Conservation (phyloP, 192 early-diverging fungal species). For the Coemansia sp. region DNA sequence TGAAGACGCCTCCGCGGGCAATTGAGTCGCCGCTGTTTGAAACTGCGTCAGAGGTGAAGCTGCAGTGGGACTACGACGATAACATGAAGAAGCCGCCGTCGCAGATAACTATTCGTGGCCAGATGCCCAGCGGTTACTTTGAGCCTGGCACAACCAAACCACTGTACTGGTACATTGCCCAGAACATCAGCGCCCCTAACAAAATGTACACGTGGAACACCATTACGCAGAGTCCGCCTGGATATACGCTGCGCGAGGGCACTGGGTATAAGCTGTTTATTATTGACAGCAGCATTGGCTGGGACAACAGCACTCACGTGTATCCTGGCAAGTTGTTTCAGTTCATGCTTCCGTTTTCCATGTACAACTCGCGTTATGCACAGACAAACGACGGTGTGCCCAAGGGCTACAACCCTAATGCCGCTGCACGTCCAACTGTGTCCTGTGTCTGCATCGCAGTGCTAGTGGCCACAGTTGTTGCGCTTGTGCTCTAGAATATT, state of each 20-base stretch:
- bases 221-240: conserved; percentile 50
- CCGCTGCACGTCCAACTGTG: conserved; percentile 21
- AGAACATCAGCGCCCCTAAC: conserved; percentile 35
- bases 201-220: conserved; percentile 51
- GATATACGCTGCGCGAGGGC: conserved; percentile 47
- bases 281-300: conserved; percentile 49
- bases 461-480: neutral
- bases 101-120: conserved; percentile 43
- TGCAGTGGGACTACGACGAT: conserved; percentile 49
- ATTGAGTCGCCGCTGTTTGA: conserved; percentile 52
- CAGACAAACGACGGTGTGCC: conserved; percentile 53
- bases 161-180: conserved; percentile 53
- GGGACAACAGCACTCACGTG: conserved; percentile 51
- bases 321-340: conserved; percentile 50
- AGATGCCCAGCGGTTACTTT: conserved; percentile 42
- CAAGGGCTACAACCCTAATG: conserved; percentile 51
- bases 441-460: neutral
- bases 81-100: conserved; percentile 52
- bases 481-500: neutral
- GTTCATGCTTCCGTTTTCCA: conserved; percentile 54
- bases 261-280: conserved; percentile 52
- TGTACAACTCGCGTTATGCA: conserved; percentile 54
- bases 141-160: conserved; percentile 51
- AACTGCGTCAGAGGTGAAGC: conserved; percentile 40
- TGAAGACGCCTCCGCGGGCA: conserved; percentile 48